A percentile compares a stretch with the other conserved stretches of the same genome.
Evolutionary conservation across 345 rosid species (phyloP).

Genomic region (Salix viminalis): DNA sequence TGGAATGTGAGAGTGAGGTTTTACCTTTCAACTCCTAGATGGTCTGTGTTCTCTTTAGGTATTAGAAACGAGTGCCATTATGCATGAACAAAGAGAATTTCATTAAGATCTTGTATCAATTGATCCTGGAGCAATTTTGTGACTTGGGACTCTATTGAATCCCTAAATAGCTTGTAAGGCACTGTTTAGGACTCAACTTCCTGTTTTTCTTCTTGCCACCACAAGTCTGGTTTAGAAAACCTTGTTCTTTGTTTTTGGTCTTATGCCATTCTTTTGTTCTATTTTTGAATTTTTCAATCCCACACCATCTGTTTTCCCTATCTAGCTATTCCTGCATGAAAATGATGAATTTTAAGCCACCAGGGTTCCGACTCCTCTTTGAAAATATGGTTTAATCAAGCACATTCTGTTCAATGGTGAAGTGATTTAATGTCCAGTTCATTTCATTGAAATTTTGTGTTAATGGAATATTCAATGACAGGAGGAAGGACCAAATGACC

Average conservation of each 20-base stretch:
- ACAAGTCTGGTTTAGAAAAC: not conserved
- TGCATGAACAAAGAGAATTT: not conserved
- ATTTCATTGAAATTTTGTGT: not conserved
- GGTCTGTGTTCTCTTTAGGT: not conserved
- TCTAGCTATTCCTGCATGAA: not conserved
- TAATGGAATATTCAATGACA: conserved; percentile 31
- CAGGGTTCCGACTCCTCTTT: not conserved
- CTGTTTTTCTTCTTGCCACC: not conserved
- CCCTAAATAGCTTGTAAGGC: not conserved
- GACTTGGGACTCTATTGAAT: not conserved
- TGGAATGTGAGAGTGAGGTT: not conserved
- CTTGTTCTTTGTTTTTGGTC: too few species aligned
- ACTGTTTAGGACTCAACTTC: not conserved
- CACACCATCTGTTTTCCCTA: not conserved
- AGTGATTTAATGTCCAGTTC: not conserved
- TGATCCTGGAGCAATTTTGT: not conserved
- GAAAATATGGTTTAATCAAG: not conserved
- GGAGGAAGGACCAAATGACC: conserved; percentile 89
- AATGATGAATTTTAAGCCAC: not conserved
- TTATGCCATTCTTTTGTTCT: not conserved
- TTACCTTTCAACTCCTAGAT: not conserved
- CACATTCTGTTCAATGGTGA: not conserved
- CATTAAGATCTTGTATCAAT: not conserved
- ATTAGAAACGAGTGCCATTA: not conserved
- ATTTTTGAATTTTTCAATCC: not conserved